These are phyloP conservation scores for Zhuliangozyma parablackwelliae DNA, from an alignment of 1,139 yeast genomes.

Conservation along the genomic window DNA sequence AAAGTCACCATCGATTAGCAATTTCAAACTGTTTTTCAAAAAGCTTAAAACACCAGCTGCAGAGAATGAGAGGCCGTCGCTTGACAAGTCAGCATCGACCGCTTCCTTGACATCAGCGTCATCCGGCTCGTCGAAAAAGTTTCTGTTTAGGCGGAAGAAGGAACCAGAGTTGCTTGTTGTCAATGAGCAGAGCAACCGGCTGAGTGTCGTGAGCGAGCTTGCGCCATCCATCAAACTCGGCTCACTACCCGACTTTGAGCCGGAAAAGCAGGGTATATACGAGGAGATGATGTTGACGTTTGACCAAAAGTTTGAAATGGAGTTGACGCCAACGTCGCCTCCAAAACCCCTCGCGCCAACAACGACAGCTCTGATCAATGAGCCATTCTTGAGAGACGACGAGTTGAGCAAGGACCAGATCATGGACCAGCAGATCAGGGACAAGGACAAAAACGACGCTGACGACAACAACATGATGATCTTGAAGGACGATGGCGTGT, in stretches of 20 bases:
- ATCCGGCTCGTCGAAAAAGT: conserved; percentile 3
- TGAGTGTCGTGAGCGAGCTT: conserved; percentile 9
- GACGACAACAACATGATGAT: conserved; percentile 8
- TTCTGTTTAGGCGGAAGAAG: conserved; percentile 4
- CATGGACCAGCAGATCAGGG: conserved; percentile 36
- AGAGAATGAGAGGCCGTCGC: background rate
- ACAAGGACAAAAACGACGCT: conserved; percentile 17
- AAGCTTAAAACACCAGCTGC: conserved; percentile 3
- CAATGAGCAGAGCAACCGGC: conserved; percentile 1
- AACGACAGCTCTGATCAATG: conserved; percentile 10
- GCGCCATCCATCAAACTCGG: conserved; percentile 11
- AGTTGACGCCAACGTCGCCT: conserved; percentile 15
- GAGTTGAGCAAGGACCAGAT: conserved; percentile 43
- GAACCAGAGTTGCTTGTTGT: background rate
- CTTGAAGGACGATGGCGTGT: conserved; percentile 16
- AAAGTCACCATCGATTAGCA: conserved; percentile 1
- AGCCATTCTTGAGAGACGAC: conserved; percentile 40
- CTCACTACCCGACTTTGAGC: conserved; percentile 29
- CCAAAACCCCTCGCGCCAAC: conserved; percentile 8
- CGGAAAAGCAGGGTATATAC: conserved; percentile 25
- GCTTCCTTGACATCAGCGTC: conserved; percentile 2
- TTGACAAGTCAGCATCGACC: conserved; percentile 4
- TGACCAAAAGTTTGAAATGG: conserved; percentile 20
- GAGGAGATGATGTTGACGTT: conserved; percentile 31
- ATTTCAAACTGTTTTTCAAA: conserved; percentile 9